Base-by-base conservation (phyloP, 2,329 filamentous ascomycete genomes). In the Amesomyces nigricolor region DNA sequence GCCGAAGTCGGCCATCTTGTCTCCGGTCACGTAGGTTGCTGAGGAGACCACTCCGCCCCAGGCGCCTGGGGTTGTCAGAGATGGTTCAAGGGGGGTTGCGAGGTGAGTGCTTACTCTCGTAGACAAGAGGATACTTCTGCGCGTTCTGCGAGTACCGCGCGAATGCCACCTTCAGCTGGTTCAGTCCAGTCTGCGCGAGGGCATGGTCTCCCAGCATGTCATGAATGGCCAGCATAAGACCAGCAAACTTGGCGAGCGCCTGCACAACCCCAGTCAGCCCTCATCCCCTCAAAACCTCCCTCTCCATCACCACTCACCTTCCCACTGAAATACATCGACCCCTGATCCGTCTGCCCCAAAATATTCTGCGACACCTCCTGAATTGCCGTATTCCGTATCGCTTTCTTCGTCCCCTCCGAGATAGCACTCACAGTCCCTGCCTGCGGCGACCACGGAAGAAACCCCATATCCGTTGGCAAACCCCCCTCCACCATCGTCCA, bases 281-380 rank as follows among this genome's bases (percentile, higher is more conserved):
- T 35, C 57, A 54, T 75, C 35, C 47, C 43, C 74, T 37, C 68
- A 59, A n/a, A 73, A 62, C 16, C 7, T 9, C 2, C 22, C 22
- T 26, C n/a, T 10, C 14, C 5, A 13, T 35, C 32, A 35, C 6
- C 22, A 10, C 57, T 61, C 58, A 80, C 87, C 76, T 92, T 97
- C 63, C 94, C 94, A 63, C 88, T 88, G 70, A 87, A 96, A 71
- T 97, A 97, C 83, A 96, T 91, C 38, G 90, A 95, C 67, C 92
- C 81, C 37, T 89, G 75, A 60, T 94, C 82, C 5, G 83, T 83
- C 65, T 94, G 86, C 0, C 75, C 73, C n/a, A 75, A 70, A 70
- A 96, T 89, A 67, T 91, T 79, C 70, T 94, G 86, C 0, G 81
- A 79, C 0, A 95, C 74, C 68, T 99, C 94, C 17, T 77, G 79